A percentile compares a stretch with the other conserved stretches of the same genome.
Evolutionary conservation across 2,329 filamentous ascomycete genomes (phyloP).

Genomic region (Botrytis byssoidea): DNA sequence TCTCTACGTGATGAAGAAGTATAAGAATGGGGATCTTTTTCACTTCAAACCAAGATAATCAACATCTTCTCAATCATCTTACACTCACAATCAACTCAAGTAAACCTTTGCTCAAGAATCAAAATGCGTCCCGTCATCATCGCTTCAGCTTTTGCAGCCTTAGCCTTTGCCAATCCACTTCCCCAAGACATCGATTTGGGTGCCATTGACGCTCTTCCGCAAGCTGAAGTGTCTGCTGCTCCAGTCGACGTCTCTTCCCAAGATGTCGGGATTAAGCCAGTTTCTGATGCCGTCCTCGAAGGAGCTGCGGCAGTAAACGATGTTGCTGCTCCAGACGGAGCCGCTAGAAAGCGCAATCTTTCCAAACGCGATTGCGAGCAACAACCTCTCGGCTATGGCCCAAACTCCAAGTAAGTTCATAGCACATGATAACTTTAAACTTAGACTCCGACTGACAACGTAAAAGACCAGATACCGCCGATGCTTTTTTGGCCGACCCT

Average conservation of each 20-base stretch:
- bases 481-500: not conserved
- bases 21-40: slow-evolving; percentile 4
- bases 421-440: accelerated
- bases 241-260: slow-evolving; percentile 29
- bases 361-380: not conserved
- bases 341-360: not conserved
- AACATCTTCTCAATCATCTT: not conserved
- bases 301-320: not conserved
- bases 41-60: not conserved
- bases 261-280: not conserved
- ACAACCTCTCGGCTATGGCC: slow-evolving; percentile 6
- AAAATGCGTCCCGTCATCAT: slow-evolving; percentile 29
- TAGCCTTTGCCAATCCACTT: slow-evolving; percentile 31
- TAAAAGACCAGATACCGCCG: slow-evolving; percentile 4
- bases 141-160: slow-evolving; percentile 28
- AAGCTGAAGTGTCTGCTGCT: slow-evolving; percentile 36
- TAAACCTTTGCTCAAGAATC: not conserved
- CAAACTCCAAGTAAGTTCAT: not conserved
- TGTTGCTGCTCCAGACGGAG: not conserved
- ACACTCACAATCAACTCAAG: not conserved
- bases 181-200: slow-evolving; percentile 42
- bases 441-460: not conserved
- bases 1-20: not conserved
- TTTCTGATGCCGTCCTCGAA: not conserved
- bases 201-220: slow-evolving; percentile 38